A percentile compares a stretch with the other conserved stretches of the same genome.
These are phyloP conservation scores for Urtica urens DNA, from an alignment of 306 rosid genomes.

Conservation along the genomic window DNA sequence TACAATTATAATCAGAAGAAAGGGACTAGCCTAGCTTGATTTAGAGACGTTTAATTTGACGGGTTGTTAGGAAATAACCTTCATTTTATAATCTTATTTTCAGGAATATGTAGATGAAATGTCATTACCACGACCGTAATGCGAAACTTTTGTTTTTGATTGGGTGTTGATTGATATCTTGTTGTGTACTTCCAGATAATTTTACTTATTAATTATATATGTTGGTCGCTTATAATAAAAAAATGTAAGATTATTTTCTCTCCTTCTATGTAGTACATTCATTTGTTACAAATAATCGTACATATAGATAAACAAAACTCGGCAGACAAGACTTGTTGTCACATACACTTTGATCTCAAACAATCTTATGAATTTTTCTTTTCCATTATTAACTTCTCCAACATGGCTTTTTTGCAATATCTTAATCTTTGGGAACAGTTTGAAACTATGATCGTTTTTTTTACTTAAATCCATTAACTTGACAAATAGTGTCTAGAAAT, in stretches of 20 bases:
- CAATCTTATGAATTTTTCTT: constrained; percentile 5
- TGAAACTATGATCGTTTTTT: background rate
- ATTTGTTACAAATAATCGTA: background rate
- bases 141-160: constrained; percentile 13
- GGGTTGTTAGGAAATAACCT: background rate
- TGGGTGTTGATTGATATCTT: constrained; percentile 4
- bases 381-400: no score
- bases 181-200: no score
- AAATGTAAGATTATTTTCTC: no score
- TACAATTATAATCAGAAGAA: no score
- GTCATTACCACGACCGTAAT: constrained; percentile 37
- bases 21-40: no score
- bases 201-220: no score
- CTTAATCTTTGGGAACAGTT: background rate
- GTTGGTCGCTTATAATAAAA: no score
- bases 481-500: background rate
- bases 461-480: background rate
- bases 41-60: constrained; percentile 5
- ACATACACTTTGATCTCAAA: background rate
- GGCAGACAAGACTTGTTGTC: background rate
- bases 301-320: background rate
- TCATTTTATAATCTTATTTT: background rate
- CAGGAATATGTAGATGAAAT: constrained; percentile 24
- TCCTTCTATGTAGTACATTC: background rate
- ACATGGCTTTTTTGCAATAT: constrained; percentile 2